These are phyloP conservation scores for Aspergillus jensenii DNA, from an alignment of 2,329 filamentous ascomycete species.

Conservation along the genomic window DNA sequence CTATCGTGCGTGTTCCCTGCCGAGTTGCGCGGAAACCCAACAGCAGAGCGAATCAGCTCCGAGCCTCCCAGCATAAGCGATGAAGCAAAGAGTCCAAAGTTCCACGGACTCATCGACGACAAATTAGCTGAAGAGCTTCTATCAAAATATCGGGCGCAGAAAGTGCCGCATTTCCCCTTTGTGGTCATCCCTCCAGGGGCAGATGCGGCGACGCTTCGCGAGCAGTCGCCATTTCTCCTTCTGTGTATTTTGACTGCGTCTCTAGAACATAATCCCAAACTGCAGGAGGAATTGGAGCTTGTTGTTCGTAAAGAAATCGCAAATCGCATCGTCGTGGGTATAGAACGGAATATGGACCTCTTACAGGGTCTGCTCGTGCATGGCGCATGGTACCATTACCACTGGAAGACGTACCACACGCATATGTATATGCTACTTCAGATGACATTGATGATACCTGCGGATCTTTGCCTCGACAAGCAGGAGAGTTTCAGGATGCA, in stretches of 20 bases:
- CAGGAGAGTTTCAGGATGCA: neutral
- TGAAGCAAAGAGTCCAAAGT: neutral
- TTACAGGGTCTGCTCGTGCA: slow-evolving; percentile 13
- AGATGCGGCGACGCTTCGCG: neutral
- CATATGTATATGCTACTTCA: slow-evolving; percentile 12
- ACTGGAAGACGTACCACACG: slow-evolving; percentile 9
- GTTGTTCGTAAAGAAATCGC: slow-evolving; percentile 1
- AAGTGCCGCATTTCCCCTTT: slow-evolving; percentile 15
- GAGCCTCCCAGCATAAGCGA: neutral
- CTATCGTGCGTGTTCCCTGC: slow-evolving; percentile 6
- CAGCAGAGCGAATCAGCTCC: neutral
- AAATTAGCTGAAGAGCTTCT: neutral
- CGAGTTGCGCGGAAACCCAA: neutral
- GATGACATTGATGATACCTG: neutral
- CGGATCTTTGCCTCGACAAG: neutral
- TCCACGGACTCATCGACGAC: neutral
- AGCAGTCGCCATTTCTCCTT: slow-evolving; percentile 9
- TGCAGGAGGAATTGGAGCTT: slow-evolving; percentile 4
- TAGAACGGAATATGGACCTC: slow-evolving; percentile 13
- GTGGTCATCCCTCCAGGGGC: slow-evolving; percentile 4
- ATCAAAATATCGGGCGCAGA: slow-evolving; percentile 8
- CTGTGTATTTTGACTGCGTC: slow-evolving; percentile 5
- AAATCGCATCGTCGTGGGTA: slow-evolving; percentile 1
- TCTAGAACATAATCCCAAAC: neutral
- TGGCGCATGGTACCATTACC: slow-evolving; percentile 14